Evolutionary conservation across 495 filamentous ascomycete genomes (phyloP), one percentile per base, ranked within the genome.

Genomic region (Sporormia fimetaria): DNA sequence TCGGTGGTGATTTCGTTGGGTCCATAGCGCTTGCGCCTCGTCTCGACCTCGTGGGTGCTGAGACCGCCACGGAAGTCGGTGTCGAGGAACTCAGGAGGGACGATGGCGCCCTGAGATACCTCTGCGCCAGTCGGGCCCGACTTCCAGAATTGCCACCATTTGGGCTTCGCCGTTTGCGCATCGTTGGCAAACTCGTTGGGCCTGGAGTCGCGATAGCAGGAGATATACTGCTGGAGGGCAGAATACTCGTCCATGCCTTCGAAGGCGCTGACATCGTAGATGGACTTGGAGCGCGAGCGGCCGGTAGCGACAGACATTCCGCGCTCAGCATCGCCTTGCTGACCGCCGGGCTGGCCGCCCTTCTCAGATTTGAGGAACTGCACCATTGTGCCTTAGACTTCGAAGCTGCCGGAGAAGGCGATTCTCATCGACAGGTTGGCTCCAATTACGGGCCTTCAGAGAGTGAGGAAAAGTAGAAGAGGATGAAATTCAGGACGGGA

Each of bases 1-100:
- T 85, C 80, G 21, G 79, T 74, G 30, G 63, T 67, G 55, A 87
- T 61, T 58, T 87, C 81, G 62, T 87, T 87, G 62, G 64, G 84
- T 34, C 81, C 81, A 47, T 66, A 70, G 47, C 69, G 70, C 60
- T 71, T 78, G 42, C 81, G 73, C 49, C 81, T 74, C 32, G 59
- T 53, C 45, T 83, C 80, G 42, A 83, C 71, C 37, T 81, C 73
- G 24, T 38, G 40, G 45, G 54, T 58, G 28, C 58, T 64, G 32
- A 87, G 58, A 65, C 82, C 82, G 28, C 67, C 46, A 47, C 67
- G 68, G 52, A 83, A 73, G 42, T 85, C 78, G 44, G 80, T 80
- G 24, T 78, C 66, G 39, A 84, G 64, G 81, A 80, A 85, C 31
- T 83, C 77, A 21, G 76, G 74, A 18, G 80, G 78, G 35, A 68